Conservation (phyloP, 441 rosid species). For the Euphorbia celastroides region DNA sequence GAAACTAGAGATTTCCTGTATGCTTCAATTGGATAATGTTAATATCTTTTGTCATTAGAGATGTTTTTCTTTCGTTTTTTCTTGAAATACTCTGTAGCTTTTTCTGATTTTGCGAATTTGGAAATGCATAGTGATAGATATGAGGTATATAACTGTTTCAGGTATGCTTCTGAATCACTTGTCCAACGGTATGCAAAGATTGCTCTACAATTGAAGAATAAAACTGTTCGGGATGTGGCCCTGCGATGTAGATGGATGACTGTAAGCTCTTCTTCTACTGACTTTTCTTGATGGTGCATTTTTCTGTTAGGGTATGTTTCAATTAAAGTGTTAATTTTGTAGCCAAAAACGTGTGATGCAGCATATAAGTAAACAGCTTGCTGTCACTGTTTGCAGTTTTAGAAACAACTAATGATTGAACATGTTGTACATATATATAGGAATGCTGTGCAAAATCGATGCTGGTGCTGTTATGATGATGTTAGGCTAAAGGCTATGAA, state of each 20-base stretch:
- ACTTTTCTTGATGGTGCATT: neutral
- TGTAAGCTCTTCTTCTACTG: conserved; percentile 32
- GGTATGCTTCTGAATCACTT: conserved; percentile 46
- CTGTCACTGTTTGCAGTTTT: neutral
- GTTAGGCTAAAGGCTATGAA: neutral
- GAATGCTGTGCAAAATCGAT: neutral
- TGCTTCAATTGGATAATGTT: conserved; percentile 4
- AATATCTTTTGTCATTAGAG: neutral
- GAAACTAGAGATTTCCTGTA: neutral
- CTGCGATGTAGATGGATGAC: conserved; percentile 76
- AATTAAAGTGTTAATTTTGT: neutral
- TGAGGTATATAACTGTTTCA: conserved; percentile 13
- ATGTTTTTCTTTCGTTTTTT: neutral
- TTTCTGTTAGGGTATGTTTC: neutral
- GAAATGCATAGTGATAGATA: neutral
- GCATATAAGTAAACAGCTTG: neutral
- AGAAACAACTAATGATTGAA: neutral
- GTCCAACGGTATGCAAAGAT: conserved; percentile 69
- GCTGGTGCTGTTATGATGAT: neutral
- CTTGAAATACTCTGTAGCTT: neutral
- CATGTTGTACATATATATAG: neutral
- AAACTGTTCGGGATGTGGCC: conserved; percentile 75
- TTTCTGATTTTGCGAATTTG: neutral
- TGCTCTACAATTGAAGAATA: conserved; percentile 58
- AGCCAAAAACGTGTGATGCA: neutral